These are phyloP conservation scores for Calcarisporium arbuscula DNA, from an alignment of 2,329 filamentous ascomycete genomes.

Conservation along the genomic window DNA sequence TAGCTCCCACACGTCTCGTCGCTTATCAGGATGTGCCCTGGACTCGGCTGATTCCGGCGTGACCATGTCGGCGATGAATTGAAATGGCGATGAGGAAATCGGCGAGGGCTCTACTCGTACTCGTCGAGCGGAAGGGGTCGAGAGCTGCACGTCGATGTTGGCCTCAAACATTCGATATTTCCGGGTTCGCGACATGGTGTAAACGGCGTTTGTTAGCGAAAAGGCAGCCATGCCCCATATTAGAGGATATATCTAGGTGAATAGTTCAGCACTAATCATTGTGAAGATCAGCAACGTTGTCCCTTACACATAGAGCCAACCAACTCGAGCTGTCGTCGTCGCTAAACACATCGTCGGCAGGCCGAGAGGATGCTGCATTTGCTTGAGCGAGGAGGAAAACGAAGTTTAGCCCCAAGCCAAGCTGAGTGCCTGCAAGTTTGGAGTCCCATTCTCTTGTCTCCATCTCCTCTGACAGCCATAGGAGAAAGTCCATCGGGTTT, in stretches of 20 bases:
- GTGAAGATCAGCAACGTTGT: constrained; percentile 4
- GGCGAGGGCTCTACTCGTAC: constrained; percentile 85
- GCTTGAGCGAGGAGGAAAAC: constrained; percentile 76
- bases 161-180: constrained; percentile 89
- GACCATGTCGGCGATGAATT: constrained; percentile 64
- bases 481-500: constrained; percentile 81
- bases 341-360: constrained; percentile 77
- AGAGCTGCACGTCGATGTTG: constrained; percentile 66
- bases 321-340: constrained; percentile 61
- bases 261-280: constrained; percentile 7
- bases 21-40: constrained; percentile 74
- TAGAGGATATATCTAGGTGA: constrained; percentile 55
- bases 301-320: constrained; percentile 50
- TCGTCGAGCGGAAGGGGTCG: constrained; percentile 79
- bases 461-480: constrained; percentile 89
- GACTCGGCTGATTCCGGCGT: constrained; percentile 67
- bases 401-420: constrained; percentile 73
- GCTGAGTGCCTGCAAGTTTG: constrained; percentile 64
- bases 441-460: constrained; percentile 90
- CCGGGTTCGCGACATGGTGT: constrained; percentile 74
- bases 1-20: constrained; percentile 89
- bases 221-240: constrained; percentile 63
- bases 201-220: constrained; percentile 71
- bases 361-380: constrained; percentile 43
- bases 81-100: constrained; percentile 68